Percentiles rank a stretch among this genome's conserved stretches.
Evolutionary conservation across 495 filamentous ascomycete genomes (phyloP).

Genomic region (Parachaetomium inaequale): DNA sequence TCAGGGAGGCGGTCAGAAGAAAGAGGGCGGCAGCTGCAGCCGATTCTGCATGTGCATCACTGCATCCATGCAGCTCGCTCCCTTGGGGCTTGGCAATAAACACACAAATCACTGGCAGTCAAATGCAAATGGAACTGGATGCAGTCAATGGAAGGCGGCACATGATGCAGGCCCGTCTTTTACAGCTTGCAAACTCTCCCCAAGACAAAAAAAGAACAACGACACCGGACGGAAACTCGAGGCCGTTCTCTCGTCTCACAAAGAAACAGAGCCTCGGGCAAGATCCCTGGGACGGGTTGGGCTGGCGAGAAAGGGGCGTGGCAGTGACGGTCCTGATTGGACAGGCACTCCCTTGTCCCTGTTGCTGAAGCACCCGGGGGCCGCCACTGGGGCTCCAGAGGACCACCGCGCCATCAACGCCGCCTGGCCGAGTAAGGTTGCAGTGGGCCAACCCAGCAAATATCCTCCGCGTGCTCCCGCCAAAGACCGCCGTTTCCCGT

Average conservation of each 20-base stretch:
- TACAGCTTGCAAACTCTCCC: not conserved
- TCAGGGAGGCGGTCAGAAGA: constrained; percentile 8
- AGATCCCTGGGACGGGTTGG: not conserved
- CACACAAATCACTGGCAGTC: not conserved
- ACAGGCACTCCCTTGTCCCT: constrained; percentile 8
- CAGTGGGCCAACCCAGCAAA: constrained; percentile 22
- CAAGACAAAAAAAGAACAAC: not conserved
- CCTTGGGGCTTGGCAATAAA: constrained; percentile 4
- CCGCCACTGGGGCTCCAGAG: constrained; percentile 8
- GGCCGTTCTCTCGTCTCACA: constrained; percentile 5
- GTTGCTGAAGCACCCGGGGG: constrained; percentile 10
- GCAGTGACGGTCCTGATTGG: constrained; percentile 8
- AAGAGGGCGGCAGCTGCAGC: not conserved
- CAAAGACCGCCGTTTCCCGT: constrained; percentile 10
- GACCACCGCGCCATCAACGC: constrained; percentile 3
- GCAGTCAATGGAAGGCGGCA: no score
- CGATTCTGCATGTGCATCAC: not conserved
- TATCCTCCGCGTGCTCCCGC: constrained; percentile 6
- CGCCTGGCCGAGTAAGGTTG: constrained; percentile 7
- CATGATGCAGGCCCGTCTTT: not conserved
- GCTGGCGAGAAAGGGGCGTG: constrained; percentile 7
- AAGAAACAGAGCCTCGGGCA: constrained; percentile 8
- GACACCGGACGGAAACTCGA: not conserved
- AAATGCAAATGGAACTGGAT: no score
- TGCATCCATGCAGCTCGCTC: not conserved